Evolutionary conservation across 2,329 filamentous ascomycete genomes (phyloP), one percentile per base, ranked within the genome.

Genomic region (Aspergillus quadrilineatus): DNA sequence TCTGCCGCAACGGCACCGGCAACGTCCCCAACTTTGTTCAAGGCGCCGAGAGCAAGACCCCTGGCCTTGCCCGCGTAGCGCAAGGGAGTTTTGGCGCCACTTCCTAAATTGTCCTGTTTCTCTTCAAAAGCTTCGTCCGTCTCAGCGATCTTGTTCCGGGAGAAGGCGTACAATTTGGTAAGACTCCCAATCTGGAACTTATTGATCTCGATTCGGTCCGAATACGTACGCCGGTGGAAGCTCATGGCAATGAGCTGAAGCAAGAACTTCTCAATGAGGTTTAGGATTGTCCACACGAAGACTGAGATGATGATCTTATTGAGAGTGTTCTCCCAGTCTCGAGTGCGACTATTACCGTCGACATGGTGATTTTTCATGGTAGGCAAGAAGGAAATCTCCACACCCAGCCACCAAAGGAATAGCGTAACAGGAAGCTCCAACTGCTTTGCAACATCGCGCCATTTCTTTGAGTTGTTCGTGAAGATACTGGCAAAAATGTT

Each of bases 211-310:
- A 97, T 97, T 14, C 93, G 82, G 65, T 93, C 90, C 26, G 90
- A 87, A 67, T 97, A 97, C 0, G 93, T 97, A 44, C 93, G 85
- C 56, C 90, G 80, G 71, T 97, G 93, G 74, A 97, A 97, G 60
- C 89, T 92, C 56, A 92, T 92, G 32, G 93, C 92, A 64, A 97
- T 96, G 75, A 96, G 87, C 69, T 97, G 92, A 54, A 97, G 96
- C 63, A 96, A 83, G 58, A 97, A 89, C 79, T 97, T 97, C 73
- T 97, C 92, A 51, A 88, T 80, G 58, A 94, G 88, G 73, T 97
- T 97, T 60, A 97, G 79, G 2, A 86, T 80, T 0, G 86, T 83
- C 59, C 90, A 84, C 12, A 95, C 88, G 65, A 97, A 92, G n/a
- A 95, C 69, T 2, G 89, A 83, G 15, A 96, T 85, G 58, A 97